phyloP scores from a whole-genome alignment of 768 basidiomycete species.

The Russula virescens region DNA sequence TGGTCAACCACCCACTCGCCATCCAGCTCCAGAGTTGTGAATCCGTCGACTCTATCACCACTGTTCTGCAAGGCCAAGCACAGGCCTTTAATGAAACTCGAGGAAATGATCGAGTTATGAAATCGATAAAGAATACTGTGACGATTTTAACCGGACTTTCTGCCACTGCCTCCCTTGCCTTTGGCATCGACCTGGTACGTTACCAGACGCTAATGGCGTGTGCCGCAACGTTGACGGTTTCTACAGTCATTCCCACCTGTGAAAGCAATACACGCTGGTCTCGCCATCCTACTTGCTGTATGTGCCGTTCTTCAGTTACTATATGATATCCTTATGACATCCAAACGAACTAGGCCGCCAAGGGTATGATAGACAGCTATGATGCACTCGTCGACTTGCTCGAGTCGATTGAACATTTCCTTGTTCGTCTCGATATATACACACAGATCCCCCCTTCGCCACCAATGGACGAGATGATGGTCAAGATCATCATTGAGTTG shows the following conservation, averaged over 20 bases:
- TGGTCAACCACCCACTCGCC: background rate
- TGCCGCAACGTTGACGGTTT: background rate
- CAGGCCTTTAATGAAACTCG: background rate
- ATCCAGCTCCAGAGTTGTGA: background rate
- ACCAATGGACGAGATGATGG: too few species aligned
- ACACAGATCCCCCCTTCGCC: too few species aligned
- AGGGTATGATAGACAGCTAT: too few species aligned
- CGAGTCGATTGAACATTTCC: too few species aligned
- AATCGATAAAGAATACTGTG: background rate
- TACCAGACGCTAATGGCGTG: too few species aligned
- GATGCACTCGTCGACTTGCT: too few species aligned
- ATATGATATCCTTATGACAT: background rate
- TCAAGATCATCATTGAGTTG: too few species aligned
- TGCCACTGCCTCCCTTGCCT: background rate
- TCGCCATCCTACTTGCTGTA: background rate
- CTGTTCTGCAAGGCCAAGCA: background rate
- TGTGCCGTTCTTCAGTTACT: background rate
- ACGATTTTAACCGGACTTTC: background rate
- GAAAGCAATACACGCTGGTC: background rate
- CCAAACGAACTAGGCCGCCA: background rate
- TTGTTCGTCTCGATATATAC: too few species aligned
- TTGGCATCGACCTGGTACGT: too few species aligned
- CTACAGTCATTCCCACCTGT: background rate
- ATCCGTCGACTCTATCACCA: background rate
- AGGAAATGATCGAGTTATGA: background rate